phyloP scores from a whole-genome alignment of 2,329 filamentous ascomycete genomes.

The Talaromyces sp. region DNA sequence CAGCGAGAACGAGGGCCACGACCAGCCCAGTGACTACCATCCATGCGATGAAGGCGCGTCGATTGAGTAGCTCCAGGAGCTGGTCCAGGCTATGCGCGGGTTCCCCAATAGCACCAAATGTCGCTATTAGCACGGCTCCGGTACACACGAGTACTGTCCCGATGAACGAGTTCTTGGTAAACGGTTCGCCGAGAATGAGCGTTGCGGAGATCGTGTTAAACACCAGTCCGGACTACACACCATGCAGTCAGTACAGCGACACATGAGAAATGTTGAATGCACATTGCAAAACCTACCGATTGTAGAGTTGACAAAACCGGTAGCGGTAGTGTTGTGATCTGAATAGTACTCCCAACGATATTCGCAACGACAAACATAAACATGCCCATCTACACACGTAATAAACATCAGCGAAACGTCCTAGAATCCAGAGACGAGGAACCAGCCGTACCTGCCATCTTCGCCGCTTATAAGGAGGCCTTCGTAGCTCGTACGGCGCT shows the following conservation, averaged over 20 bases:
- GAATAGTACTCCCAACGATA: slow-evolving; percentile 88
- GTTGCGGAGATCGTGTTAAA: slow-evolving; percentile 99
- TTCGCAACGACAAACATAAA: slow-evolving; percentile 95
- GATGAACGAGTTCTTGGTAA: slow-evolving; percentile 86
- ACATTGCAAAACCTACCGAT: slow-evolving; percentile 48
- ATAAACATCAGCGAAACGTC: slow-evolving; percentile 13
- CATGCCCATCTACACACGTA: slow-evolving; percentile 65
- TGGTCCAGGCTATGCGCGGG: slow-evolving; percentile 85
- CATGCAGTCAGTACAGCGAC: not conserved
- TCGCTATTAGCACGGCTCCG: slow-evolving; percentile 86
- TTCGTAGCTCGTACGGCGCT: slow-evolving; percentile 66
- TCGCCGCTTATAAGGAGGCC: slow-evolving; percentile 82
- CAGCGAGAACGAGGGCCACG: slow-evolving; percentile 63
- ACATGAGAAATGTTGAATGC: not conserved
- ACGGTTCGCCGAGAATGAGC: slow-evolving; percentile 85
- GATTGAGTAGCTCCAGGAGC: slow-evolving; percentile 68
- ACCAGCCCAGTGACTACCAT: slow-evolving; percentile 75
- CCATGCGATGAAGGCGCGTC: slow-evolving; percentile 78
- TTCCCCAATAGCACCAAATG: slow-evolving; percentile 90
- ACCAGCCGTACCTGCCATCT: slow-evolving; percentile 69
- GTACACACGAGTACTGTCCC: slow-evolving; percentile 83
- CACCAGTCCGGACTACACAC: slow-evolving; percentile 70
- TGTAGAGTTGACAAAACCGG: slow-evolving; percentile 93
- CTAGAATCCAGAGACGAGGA: not conserved
- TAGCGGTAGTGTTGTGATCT: slow-evolving; percentile 92